Percentiles rank a stretch among this genome's conserved stretches.
These are phyloP conservation scores for Cicer judaicum DNA, from an alignment of 306 rosid species.

Conservation along the genomic window DNA sequence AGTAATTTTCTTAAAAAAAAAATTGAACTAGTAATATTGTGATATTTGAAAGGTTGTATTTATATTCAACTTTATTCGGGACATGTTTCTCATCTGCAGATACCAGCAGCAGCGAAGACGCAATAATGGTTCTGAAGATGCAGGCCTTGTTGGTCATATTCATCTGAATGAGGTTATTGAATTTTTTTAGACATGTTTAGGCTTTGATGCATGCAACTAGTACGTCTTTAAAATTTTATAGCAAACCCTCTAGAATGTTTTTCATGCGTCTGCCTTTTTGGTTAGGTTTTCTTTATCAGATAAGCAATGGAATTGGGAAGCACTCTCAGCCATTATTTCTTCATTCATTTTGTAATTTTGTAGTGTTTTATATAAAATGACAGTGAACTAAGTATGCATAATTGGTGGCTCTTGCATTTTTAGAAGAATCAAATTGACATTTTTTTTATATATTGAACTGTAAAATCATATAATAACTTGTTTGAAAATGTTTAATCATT, in stretches of 20 bases:
- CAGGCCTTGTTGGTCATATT: conserved; percentile 91
- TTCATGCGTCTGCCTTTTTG: conserved; percentile 26
- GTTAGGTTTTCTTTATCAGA: conserved; percentile 9
- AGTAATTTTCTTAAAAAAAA: no score
- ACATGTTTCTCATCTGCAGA: conserved; percentile 53
- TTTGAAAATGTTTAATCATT: conserved; percentile 5
- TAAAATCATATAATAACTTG: not conserved
- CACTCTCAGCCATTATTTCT: not conserved
- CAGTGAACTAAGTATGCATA: not conserved
- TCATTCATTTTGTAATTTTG: not conserved
- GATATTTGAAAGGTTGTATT: not conserved
- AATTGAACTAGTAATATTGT: not conserved
- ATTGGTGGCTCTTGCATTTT: not conserved
- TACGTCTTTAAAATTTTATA: not conserved
- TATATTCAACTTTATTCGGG: conserved; percentile 10
- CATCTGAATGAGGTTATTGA: conserved; percentile 72
- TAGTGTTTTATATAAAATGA: not conserved
- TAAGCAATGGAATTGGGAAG: conserved; percentile 14
- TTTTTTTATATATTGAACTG: conserved; percentile 8
- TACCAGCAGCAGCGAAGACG: conserved; percentile 55
- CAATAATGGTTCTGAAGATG: conserved; percentile 52
- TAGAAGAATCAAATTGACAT: not conserved
- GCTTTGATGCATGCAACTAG: not conserved
- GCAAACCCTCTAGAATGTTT: conserved; percentile 4
- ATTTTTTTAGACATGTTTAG: not conserved